Conservation (phyloP, 768 basidiomycete genomes). For the Tubosaeta sp. region DNA sequence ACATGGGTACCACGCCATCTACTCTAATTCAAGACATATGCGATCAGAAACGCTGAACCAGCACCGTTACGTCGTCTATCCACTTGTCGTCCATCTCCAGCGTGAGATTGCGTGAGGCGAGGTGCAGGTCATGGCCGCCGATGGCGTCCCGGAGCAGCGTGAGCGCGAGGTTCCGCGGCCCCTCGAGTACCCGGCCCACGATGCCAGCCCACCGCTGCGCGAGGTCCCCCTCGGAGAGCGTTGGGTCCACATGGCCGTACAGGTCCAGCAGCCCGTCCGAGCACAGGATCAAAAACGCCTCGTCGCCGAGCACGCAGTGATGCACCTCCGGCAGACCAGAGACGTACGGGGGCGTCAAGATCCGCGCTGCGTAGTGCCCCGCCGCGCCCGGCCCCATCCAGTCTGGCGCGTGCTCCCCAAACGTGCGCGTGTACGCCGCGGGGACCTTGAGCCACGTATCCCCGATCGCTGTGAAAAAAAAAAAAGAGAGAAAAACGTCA, state of each 20-base stretch:
- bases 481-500: background rate
- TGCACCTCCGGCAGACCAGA: conserved; percentile 39
- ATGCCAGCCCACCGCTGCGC: conserved; percentile 35
- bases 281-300: conserved; percentile 36
- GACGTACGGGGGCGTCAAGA: conserved; percentile 45
- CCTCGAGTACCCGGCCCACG: conserved; percentile 26
- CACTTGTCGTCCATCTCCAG: conserved; percentile 48
- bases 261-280: conserved; percentile 47
- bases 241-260: conserved; percentile 26
- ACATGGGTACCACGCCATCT: conserved; percentile 9
- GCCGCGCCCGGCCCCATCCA: conserved; percentile 19
- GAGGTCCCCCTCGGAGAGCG: conserved; percentile 24
- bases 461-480: conserved; percentile 27
- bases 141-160: conserved; percentile 39
- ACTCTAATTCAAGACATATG: background rate
- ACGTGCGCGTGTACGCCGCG: conserved; percentile 29
- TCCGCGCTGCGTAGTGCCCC: conserved; percentile 29
- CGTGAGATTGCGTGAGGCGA: conserved; percentile 42
- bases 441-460: conserved; percentile 36
- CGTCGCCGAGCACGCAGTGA: conserved; percentile 30
- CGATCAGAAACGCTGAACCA: conserved; percentile 37
- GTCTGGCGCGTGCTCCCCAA: conserved; percentile 22
- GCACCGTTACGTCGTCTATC: conserved; percentile 48
- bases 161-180: conserved; percentile 35
- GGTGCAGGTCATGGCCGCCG: conserved; percentile 38